Evolutionary conservation across 495 filamentous ascomycete genomes (phyloP), one percentile per base, ranked within the genome.

Genomic region (Penicillium silybi): DNA sequence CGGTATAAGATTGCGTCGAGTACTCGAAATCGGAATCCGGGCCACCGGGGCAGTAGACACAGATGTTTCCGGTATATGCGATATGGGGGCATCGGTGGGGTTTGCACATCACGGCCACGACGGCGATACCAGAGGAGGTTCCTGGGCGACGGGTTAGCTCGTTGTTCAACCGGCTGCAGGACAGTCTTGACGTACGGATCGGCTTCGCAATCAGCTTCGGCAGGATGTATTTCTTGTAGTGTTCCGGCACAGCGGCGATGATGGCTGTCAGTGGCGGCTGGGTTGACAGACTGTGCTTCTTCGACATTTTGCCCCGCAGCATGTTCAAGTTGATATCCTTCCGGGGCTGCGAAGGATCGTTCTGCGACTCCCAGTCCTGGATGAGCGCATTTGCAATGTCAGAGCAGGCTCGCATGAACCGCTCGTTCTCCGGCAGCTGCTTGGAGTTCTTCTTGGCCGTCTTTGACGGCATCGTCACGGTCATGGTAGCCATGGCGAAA

Each of bases 71-170:
- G 2, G 95, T 97, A 69, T 87, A 98, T 9, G 93, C 90, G 54
- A 97, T 98, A 65, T 98, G 93, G 25, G 93, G 93, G 63, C 93
- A 98, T 56, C 93, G 82, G 66, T 98, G 93, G 26, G 93, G 93
- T 71, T 97, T 98, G 79, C 93, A 97, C 93, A 98, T 97, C 47
- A 98, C 95, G 16, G 95, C 93, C 35, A 98, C 93, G 9, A 98
- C 95, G n/a, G 93, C 95, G 58, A 98, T 97, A 32, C 93, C 93
- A 37, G 92, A 96, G 5, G 92, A 93, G 11, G 90, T 95, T 64
- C 87, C 84, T 85, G 55, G 35, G 11, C 45, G 25, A 22, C n/a
- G 18, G n/a, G 34, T 68, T 54, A 72, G 58, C 19, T 52, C 8
- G 23, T 13, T 18, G 4, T 18, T 18, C 32, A 45, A 16, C 2